phyloP scores from a whole-genome alignment of 345 rosid genomes.

The Acer saccharum region DNA sequence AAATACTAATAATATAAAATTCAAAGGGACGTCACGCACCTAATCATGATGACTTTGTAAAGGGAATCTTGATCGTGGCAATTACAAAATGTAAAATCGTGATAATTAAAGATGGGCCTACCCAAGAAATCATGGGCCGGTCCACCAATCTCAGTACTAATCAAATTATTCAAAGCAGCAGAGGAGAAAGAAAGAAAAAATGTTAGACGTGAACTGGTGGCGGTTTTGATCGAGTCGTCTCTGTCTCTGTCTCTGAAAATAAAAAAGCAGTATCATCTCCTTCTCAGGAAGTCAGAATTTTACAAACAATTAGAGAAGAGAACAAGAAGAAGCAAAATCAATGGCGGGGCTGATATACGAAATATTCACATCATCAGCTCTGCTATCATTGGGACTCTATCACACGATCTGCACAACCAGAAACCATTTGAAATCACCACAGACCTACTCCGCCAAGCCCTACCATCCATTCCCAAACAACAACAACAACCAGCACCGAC shows the following conservation, averaged over 20 bases:
- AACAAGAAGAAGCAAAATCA: neutral
- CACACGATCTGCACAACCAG: conserved; percentile 71
- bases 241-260: neutral
- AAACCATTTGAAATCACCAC: conserved; percentile 66
- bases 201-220: neutral
- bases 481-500: conserved; percentile 32
- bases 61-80: too few species aligned
- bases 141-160: neutral
- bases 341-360: conserved; percentile 70
- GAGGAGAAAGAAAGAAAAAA: too few species aligned
- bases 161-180: neutral
- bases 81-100: too few species aligned
- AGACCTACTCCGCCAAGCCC: conserved; percentile 79
- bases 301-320: neutral
- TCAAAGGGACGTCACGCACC: too few species aligned
- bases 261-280: too few species aligned
- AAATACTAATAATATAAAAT: too few species aligned
- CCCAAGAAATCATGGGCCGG: neutral
- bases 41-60: too few species aligned
- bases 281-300: too few species aligned
- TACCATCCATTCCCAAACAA: conserved; percentile 49
- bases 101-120: neutral
- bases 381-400: conserved; percentile 68
- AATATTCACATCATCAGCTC: conserved; percentile 60
- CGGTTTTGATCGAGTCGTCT: too few species aligned